A percentile compares a stretch with the other conserved stretches of the same genome.
Evolutionary conservation across 805 yeast genomes (phyloP).

Genomic region (Pichia gijzeniarum): DNA sequence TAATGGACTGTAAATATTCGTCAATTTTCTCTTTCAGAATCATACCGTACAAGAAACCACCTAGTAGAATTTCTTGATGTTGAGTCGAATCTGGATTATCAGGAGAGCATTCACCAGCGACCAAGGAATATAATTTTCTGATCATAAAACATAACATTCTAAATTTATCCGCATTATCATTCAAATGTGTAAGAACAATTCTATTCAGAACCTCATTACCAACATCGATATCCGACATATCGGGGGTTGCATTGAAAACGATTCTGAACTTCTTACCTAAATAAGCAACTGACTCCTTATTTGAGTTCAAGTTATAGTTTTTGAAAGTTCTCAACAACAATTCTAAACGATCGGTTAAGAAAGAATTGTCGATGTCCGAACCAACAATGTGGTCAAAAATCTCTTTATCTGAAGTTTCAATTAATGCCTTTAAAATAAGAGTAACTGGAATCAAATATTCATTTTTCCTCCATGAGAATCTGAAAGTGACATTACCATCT

Average conservation of each 20-base stretch:
- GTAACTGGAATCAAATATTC: constrained; percentile 85
- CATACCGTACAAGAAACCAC: constrained; percentile 96
- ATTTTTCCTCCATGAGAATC: constrained; percentile 95
- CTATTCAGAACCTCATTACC: constrained; percentile 78
- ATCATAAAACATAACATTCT: constrained; percentile 88
- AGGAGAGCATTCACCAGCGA: constrained; percentile 93
- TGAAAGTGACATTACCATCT: constrained; percentile 93
- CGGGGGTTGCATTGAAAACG: constrained; percentile 84
- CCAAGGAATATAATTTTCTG: constrained; percentile 87
- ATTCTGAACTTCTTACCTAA: constrained; percentile 94
- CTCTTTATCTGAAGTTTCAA: constrained; percentile 89
- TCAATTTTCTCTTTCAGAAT: constrained; percentile 94
- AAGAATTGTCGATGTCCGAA: constrained; percentile 76
- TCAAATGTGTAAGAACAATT: constrained; percentile 85
- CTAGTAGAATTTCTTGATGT: constrained; percentile 93
- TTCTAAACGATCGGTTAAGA: constrained; percentile 97
- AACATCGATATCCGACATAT: constrained; percentile 81
- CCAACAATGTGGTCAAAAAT: constrained; percentile 96
- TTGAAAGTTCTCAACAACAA: constrained; percentile 84
- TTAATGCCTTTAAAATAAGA: constrained; percentile 85
- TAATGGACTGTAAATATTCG: constrained; percentile 74
- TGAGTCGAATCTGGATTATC: constrained; percentile 99
- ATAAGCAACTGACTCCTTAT: constrained; percentile 86
- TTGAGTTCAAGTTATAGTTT: constrained; percentile 67
- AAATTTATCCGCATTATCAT: constrained; percentile 71